A percentile compares a stretch with the other conserved stretches of the same genome.
phyloP scores from a whole-genome alignment of 176 grass and related monocot species.

The Carex parvula region DNA sequence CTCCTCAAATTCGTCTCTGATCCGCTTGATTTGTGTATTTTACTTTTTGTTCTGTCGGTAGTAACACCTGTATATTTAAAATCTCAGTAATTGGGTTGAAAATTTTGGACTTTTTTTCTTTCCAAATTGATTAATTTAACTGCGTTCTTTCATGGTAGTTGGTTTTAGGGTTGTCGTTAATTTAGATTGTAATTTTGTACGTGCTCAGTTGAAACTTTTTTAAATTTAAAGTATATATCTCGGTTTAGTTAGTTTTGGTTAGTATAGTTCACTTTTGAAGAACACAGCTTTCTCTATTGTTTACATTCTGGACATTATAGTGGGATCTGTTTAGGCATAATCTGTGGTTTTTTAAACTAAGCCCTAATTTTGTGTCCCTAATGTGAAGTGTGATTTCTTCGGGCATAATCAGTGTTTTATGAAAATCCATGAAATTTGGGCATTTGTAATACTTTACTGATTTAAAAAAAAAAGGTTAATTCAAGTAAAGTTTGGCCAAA shows the following conservation, averaged over 20 bases:
- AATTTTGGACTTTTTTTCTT: not conserved
- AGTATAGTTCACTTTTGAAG: not conserved
- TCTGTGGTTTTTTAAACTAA: not conserved
- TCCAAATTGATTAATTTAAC: not conserved
- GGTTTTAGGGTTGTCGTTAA: constrained; percentile 3
- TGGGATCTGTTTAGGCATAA: not conserved
- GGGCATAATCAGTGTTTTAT: not conserved
- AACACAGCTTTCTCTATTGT: not conserved
- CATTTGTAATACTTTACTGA: not conserved
- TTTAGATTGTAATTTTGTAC: not conserved
- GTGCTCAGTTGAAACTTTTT: not conserved
- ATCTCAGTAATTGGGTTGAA: not conserved
- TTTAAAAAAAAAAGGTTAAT: not conserved
- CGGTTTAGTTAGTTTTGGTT: not conserved
- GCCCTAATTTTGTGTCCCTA: not conserved
- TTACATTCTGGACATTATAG: not conserved
- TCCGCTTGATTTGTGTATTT: not conserved
- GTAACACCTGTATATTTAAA: not conserved
- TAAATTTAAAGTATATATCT: not conserved
- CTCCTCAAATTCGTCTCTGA: not conserved
- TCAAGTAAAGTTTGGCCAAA: not conserved
- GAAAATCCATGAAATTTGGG: not conserved
- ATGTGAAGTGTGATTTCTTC: not conserved
- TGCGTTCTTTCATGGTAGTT: not conserved
- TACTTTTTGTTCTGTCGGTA: not conserved